These are phyloP conservation scores for Silene uniflora DNA, from an alignment of 148 eudicot genomes.

Conservation along the genomic window DNA sequence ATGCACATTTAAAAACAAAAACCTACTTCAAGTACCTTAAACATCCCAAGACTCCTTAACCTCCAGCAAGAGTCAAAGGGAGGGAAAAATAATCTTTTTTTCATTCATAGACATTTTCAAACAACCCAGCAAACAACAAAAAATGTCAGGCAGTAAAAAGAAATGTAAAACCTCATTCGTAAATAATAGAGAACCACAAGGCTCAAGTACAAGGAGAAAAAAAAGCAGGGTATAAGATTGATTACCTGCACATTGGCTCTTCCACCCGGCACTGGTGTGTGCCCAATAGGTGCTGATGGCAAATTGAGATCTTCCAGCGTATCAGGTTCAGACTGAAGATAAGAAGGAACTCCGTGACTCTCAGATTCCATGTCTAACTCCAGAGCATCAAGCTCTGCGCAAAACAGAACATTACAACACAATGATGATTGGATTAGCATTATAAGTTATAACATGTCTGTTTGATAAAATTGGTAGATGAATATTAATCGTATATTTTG, in stretches of 20 bases:
- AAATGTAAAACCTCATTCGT: neutral
- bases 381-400: constrained; percentile 88
- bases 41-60: too few species aligned
- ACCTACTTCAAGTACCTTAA: neutral
- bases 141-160: neutral
- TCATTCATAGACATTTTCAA: neutral
- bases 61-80: too few species aligned
- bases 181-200: neutral
- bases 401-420: neutral
- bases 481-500: neutral
- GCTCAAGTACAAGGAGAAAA: too few species aligned
- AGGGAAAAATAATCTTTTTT: too few species aligned
- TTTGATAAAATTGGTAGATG: neutral
- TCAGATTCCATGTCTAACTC: constrained; percentile 93
- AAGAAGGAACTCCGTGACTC: constrained; percentile 80
- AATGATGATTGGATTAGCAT: neutral
- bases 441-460: neutral
- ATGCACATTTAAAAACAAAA: too few species aligned
- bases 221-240: neutral
- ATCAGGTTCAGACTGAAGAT: constrained; percentile 89
- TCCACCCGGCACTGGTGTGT: constrained; percentile 57
- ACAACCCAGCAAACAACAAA: neutral
- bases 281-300: constrained; percentile 80
- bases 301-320: constrained; percentile 66
- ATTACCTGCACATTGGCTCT: constrained; percentile 66